These are phyloP conservation scores for Gentiana macrophylla DNA, from an alignment of 257 asterid species.

Conservation along the genomic window DNA sequence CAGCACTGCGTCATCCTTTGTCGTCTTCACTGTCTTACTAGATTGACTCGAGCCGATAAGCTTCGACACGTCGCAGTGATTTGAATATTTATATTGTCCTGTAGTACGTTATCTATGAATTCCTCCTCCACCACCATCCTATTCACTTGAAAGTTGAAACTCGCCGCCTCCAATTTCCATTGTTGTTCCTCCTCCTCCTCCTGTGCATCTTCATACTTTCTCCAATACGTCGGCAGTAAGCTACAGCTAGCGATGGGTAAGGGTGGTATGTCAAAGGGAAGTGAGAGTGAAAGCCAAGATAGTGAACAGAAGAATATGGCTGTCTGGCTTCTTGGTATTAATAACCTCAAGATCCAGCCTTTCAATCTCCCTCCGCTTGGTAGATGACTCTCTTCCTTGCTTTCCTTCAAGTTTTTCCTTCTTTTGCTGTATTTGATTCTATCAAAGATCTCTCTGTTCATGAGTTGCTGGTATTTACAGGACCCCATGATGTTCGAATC, in stretches of 20 bases:
- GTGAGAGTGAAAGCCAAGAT: conserved; percentile 11
- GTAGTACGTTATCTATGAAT: too few relatives aligned
- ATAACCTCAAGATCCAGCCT: conserved; percentile 85
- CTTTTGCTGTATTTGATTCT: background rate
- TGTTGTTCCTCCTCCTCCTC: background rate
- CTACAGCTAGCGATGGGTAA: conserved; percentile 37
- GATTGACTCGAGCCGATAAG: too few relatives aligned
- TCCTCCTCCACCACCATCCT: too few relatives aligned
- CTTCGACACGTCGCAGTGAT: too few relatives aligned
- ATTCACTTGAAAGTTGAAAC: too few relatives aligned
- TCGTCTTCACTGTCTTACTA: too few relatives aligned
- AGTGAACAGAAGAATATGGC: conserved; percentile 73
- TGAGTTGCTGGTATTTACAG: conserved; percentile 18
- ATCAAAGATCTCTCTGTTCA: background rate
- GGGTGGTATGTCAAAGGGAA: conserved; percentile 32
- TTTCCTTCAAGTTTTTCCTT: background rate
- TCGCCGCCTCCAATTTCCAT: too few relatives aligned
- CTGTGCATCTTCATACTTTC: background rate
- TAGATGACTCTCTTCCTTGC: conserved; percentile 3
- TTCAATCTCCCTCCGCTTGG: conserved; percentile 87
- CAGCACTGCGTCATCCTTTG: too few relatives aligned
- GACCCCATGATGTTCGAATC: conserved; percentile 87
- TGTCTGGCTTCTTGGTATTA: conserved; percentile 91
- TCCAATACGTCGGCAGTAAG: background rate
- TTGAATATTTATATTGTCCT: too few relatives aligned